A percentile compares a stretch with the other conserved stretches of the same genome.
phyloP scores from a whole-genome alignment of 2,329 filamentous ascomycete genomes.

The Monosporascus sp. region DNA sequence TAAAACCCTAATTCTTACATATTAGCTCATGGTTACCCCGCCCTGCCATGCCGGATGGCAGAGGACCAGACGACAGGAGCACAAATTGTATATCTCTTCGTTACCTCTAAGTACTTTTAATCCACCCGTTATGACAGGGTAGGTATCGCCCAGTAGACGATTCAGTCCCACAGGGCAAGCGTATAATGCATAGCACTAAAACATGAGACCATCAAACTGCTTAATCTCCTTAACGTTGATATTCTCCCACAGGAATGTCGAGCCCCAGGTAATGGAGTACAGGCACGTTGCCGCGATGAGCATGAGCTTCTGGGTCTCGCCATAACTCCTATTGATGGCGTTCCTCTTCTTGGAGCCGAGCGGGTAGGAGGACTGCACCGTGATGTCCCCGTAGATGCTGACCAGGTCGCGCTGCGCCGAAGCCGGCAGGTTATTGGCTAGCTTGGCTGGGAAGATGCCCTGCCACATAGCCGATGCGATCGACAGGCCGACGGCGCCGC shows the following conservation, averaged over 20 bases:
- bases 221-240: conserved; percentile 35
- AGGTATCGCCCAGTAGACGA: not conserved
- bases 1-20: no score
- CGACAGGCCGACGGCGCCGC: conserved; percentile 53
- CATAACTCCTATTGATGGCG: conserved; percentile 53
- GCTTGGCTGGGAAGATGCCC: conserved; percentile 46
- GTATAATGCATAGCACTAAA: not conserved
- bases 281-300: conserved; percentile 33
- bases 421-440: conserved; percentile 44
- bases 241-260: conserved; percentile 36
- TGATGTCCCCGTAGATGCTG: conserved; percentile 48
- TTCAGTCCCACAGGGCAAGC: not conserved
- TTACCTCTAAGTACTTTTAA: no score
- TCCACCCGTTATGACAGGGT: no score
- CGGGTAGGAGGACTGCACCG: conserved; percentile 46
- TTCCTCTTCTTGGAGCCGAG: conserved; percentile 42
- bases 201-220: conserved; percentile 27
- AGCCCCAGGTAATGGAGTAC: conserved; percentile 31
- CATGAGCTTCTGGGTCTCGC: conserved; percentile 39
- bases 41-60: no score
- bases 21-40: no score
- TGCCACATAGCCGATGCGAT: conserved; percentile 60
- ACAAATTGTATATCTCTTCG: no score
- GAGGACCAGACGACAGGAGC: no score
- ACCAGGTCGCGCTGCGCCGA: conserved; percentile 31